Evolutionary conservation across 2,329 filamentous ascomycete genomes (phyloP).

Genomic region (Exophiala xenobiotica): DNA sequence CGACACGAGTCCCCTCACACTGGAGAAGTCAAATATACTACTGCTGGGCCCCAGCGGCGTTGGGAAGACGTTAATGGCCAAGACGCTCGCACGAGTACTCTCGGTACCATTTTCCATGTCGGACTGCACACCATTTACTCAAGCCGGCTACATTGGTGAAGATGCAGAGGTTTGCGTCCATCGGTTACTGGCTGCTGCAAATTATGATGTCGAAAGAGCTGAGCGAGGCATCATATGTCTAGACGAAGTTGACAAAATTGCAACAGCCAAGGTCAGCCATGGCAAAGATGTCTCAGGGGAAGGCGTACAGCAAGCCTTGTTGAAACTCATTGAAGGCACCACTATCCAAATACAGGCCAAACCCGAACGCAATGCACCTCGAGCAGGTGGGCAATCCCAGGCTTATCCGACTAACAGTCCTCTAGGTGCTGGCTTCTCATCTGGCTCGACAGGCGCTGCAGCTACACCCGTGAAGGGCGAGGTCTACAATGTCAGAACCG

Average conservation of each 20-base stretch:
- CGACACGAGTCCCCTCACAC: slow-evolving; percentile 63
- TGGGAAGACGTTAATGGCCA: slow-evolving; percentile 90
- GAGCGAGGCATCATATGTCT: slow-evolving; percentile 93
- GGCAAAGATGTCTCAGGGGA: slow-evolving; percentile 94
- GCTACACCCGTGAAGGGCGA: slow-evolving; percentile 53
- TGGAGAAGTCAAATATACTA: slow-evolving; percentile 94
- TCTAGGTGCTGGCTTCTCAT: slow-evolving; percentile 33
- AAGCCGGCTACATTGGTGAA: slow-evolving; percentile 95
- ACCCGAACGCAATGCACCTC: slow-evolving; percentile 45
- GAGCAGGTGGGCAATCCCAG: slow-evolving; percentile 39
- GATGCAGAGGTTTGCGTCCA: slow-evolving; percentile 97
- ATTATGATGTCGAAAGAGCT: slow-evolving; percentile 79
- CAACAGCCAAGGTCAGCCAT: slow-evolving; percentile 79
- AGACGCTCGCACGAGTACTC: slow-evolving; percentile 86
- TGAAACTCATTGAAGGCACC: slow-evolving; percentile 95
- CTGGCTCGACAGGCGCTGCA: slow-evolving; percentile 33
- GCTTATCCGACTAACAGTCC: slow-evolving; percentile 42
- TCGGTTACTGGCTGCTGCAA: slow-evolving; percentile 81
- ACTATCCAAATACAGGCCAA: slow-evolving; percentile 91
- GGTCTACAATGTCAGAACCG: slow-evolving; percentile 76
- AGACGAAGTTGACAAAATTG: slow-evolving; percentile 97
- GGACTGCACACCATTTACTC: slow-evolving; percentile 93
- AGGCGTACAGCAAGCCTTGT: slow-evolving; percentile 89
- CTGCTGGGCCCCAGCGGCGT: slow-evolving; percentile 90
- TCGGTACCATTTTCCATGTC: slow-evolving; percentile 94